A percentile compares a stretch with the other conserved stretches of the same genome.
These are phyloP conservation scores for Talaromyces nanjingensis DNA, from an alignment of 495 filamentous ascomycete species.

Conservation along the genomic window DNA sequence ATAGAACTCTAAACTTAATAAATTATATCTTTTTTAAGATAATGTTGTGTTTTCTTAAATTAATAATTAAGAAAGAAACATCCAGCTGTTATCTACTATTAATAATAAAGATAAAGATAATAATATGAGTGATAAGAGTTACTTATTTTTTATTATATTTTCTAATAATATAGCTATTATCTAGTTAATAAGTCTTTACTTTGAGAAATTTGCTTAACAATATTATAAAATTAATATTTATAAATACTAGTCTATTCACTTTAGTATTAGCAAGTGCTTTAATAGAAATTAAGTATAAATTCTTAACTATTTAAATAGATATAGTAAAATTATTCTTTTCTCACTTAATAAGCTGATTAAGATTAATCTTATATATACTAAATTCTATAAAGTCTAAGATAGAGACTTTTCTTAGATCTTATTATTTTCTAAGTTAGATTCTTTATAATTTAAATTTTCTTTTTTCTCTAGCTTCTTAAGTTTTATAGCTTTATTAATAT, in stretches of 20 bases:
- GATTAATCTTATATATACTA: neutral
- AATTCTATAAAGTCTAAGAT: neutral
- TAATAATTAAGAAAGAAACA: slow-evolving; percentile 3
- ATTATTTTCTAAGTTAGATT: slow-evolving; percentile 4
- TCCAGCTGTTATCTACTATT: neutral
- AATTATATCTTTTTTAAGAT: too few relatives aligned
- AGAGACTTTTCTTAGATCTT: too few relatives aligned
- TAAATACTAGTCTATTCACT: neutral
- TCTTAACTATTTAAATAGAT: slow-evolving; percentile 7
- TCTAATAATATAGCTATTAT: too few relatives aligned
- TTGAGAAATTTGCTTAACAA: neutral
- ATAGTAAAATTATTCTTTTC: slow-evolving; percentile 12
- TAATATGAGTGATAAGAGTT: too few relatives aligned
- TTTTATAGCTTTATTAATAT: neutral
- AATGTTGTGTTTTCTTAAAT: slow-evolving; percentile 8
- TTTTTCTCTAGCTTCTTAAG: neutral
- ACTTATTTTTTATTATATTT: slow-evolving; percentile 25
- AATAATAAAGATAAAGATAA: neutral
- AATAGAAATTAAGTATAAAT: slow-evolving; percentile 1
- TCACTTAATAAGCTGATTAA: neutral
- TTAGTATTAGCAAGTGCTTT: slow-evolving; percentile 2
- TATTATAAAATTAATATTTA: too few relatives aligned
- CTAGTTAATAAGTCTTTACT: slow-evolving; percentile 15
- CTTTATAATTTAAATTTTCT: neutral
- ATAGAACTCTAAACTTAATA: neutral